These are phyloP conservation scores for Candida neerlandica DNA, from an alignment of 1,139 yeast species.

Conservation along the genomic window DNA sequence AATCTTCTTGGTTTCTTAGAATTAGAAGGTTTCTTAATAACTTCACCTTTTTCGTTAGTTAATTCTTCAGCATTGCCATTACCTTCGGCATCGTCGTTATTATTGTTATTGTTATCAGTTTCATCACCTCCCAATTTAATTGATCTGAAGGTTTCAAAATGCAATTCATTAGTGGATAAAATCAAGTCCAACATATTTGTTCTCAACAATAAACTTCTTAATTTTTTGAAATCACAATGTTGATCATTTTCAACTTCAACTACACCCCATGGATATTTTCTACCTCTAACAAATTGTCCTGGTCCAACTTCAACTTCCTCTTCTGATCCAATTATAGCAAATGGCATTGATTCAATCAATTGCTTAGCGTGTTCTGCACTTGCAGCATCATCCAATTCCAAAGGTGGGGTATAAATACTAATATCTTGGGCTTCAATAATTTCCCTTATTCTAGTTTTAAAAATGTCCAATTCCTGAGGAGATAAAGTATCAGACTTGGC, in stretches of 20 bases:
- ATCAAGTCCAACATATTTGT: slow-evolving; percentile 92
- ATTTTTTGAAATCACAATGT: slow-evolving; percentile 93
- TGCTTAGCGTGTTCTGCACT: slow-evolving; percentile 81
- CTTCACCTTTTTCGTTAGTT: slow-evolving; percentile 38
- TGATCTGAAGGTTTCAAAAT: slow-evolving; percentile 86
- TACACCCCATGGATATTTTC: slow-evolving; percentile 97
- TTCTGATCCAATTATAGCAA: slow-evolving; percentile 90
- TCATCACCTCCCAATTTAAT: slow-evolving; percentile 72
- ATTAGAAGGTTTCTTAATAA: slow-evolving; percentile 31
- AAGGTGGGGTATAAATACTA: slow-evolving; percentile 86
- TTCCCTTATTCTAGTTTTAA: slow-evolving; percentile 86
- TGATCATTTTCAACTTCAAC: slow-evolving; percentile 96
- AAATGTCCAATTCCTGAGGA: slow-evolving; percentile 75
- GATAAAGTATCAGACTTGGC: slow-evolving; percentile 94
- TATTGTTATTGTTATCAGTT: slow-evolving; percentile 28
- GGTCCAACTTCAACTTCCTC: slow-evolving; percentile 76
- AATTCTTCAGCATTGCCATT: slow-evolving; percentile 26
- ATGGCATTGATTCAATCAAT: slow-evolving; percentile 90
- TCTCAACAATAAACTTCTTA: slow-evolving; percentile 84
- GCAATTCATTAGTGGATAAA: slow-evolving; percentile 85
- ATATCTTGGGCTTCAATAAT: slow-evolving; percentile 92
- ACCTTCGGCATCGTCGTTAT: slow-evolving; percentile 18
- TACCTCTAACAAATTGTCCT: slow-evolving; percentile 80
- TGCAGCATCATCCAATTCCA: slow-evolving; percentile 71
- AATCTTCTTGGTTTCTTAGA: slow-evolving; percentile 52